Percentiles rank a stretch among this genome's conserved stretches.
Conservation (phyloP, 2,329 filamentous ascomycete genomes). For the Fusarium sp. region DNA sequence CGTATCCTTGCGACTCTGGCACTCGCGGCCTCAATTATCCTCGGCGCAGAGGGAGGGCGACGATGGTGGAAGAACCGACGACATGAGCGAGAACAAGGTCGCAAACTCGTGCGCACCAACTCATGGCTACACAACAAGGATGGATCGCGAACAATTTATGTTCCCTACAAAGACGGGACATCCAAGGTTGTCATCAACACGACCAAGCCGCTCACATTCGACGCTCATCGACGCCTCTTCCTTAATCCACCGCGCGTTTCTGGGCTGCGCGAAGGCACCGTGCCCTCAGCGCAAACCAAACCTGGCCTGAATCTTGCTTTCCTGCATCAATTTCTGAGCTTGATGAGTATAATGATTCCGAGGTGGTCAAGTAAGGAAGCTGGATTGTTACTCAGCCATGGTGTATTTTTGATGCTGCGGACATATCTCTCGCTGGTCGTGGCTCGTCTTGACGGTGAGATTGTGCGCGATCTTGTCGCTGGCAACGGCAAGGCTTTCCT, state of each 20-base stretch:
- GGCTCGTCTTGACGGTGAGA: slow-evolving; percentile 91
- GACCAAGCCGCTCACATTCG: slow-evolving; percentile 92
- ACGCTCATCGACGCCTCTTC: slow-evolving; percentile 92
- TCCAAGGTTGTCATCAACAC: slow-evolving; percentile 90
- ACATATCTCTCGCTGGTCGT: slow-evolving; percentile 95
- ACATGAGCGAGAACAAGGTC: slow-evolving; percentile 82
- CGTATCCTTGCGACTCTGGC: slow-evolving; percentile 78
- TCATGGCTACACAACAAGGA: slow-evolving; percentile 94
- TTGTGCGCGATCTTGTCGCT: slow-evolving; percentile 94
- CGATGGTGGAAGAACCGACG: slow-evolving; percentile 76
- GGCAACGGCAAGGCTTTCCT: slow-evolving; percentile 89
- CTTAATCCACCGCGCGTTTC: slow-evolving; percentile 87
- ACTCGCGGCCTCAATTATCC: slow-evolving; percentile 79
- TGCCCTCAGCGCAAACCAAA: slow-evolving; percentile 89
- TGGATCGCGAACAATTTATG: slow-evolving; percentile 92
- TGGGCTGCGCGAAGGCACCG: slow-evolving; percentile 74
- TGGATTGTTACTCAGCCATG: slow-evolving; percentile 85
- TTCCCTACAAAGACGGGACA: slow-evolving; percentile 86
- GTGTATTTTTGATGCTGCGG: slow-evolving; percentile 85
- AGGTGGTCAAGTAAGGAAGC: slow-evolving; percentile 96
- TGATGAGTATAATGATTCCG: slow-evolving; percentile 98
- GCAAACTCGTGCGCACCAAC: slow-evolving; percentile 84
- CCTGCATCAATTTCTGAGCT: slow-evolving; percentile 91
- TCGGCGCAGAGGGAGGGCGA: slow-evolving; percentile 78
- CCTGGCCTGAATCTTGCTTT: slow-evolving; percentile 95